Conservation (phyloP, 2,329 filamentous ascomycete genomes). For the Aspergillus sp. region DNA sequence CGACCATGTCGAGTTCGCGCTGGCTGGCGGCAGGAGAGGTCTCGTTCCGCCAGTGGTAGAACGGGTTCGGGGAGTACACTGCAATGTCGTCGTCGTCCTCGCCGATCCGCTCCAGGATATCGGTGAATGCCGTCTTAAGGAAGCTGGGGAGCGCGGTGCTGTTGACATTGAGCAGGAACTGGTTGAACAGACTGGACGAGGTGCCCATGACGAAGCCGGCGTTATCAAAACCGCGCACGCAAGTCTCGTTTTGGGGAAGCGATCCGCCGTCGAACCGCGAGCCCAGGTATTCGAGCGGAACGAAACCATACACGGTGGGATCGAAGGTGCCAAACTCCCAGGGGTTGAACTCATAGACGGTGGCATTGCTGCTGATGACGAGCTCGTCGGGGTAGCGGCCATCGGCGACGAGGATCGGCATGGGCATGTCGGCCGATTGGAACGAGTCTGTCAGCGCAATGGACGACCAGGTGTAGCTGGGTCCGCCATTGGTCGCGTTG, state of each 20-base stretch:
- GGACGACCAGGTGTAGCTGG: conserved; percentile 76
- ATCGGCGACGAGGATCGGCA: conserved; percentile 70
- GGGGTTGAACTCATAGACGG: conserved; percentile 72
- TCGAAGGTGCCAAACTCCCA: conserved; percentile 76
- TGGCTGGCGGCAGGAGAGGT: conserved; percentile 57
- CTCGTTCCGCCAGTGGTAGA: conserved; percentile 61
- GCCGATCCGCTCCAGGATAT: conserved; percentile 56
- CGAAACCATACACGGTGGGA: conserved; percentile 68
- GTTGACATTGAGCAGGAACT: conserved; percentile 66
- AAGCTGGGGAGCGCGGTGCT: conserved; percentile 47
- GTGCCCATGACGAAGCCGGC: conserved; percentile 81
- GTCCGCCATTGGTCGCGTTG: conserved; percentile 70
- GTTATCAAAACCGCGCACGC: conserved; percentile 77
- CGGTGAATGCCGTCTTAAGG: conserved; percentile 52
- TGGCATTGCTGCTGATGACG: conserved; percentile 67
- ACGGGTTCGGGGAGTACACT: conserved; percentile 71
- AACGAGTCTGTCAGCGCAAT: conserved; percentile 64
- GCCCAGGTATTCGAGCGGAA: conserved; percentile 67
- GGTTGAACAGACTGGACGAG: conserved; percentile 79
- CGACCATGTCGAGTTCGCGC: conserved; percentile 64
- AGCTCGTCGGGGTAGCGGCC: conserved; percentile 60
- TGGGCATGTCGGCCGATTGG: conserved; percentile 58
- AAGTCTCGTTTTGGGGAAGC: conserved; percentile 56
- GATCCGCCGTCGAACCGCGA: conserved; percentile 67
- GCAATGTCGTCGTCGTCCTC: conserved; percentile 68